These are phyloP conservation scores for Tetrahymena elliotti DNA, from an alignment of 73 alveolate genomes.

Conservation along the genomic window DNA sequence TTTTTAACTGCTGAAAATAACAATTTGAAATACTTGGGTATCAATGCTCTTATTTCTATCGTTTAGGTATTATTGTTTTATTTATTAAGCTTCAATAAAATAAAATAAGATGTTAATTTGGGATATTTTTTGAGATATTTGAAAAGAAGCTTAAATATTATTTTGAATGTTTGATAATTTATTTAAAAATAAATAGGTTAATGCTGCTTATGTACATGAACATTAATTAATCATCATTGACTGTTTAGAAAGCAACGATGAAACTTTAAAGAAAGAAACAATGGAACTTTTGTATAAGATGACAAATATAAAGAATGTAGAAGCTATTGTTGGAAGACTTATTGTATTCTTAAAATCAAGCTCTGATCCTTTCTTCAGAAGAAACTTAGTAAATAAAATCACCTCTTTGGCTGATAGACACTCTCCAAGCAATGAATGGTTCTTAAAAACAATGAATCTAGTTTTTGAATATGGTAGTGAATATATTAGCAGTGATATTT, in stretches of 20 bases:
- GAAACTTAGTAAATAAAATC: constrained; percentile 13
- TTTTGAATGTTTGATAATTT: too few relatives aligned
- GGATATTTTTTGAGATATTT: too few relatives aligned
- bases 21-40: constrained; percentile 91
- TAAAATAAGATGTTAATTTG: too few relatives aligned
- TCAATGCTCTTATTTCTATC: constrained; percentile 84
- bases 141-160: too few relatives aligned
- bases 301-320: constrained; percentile 95
- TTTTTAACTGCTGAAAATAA: constrained; percentile 84
- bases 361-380: constrained; percentile 21
- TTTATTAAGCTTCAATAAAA: too few relatives aligned
- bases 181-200: not conserved
- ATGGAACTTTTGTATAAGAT: constrained; percentile 88
- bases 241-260: constrained; percentile 95
- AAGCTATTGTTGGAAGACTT: constrained; percentile 91
- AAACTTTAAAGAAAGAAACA: constrained; percentile 91
- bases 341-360: constrained; percentile 33
- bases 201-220: constrained; percentile 57
- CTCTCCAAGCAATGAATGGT: constrained; percentile 43
- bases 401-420: constrained; percentile 28
- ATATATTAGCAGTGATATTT: constrained; percentile 27
- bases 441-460: constrained; percentile 18
- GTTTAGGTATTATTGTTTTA: constrained; percentile 51
- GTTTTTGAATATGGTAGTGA: constrained; percentile 36
- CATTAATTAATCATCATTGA: constrained; percentile 93